Evolutionary conservation across 2,329 filamentous ascomycete genomes (phyloP).

Genomic region (Leptographium galeiforme): DNA sequence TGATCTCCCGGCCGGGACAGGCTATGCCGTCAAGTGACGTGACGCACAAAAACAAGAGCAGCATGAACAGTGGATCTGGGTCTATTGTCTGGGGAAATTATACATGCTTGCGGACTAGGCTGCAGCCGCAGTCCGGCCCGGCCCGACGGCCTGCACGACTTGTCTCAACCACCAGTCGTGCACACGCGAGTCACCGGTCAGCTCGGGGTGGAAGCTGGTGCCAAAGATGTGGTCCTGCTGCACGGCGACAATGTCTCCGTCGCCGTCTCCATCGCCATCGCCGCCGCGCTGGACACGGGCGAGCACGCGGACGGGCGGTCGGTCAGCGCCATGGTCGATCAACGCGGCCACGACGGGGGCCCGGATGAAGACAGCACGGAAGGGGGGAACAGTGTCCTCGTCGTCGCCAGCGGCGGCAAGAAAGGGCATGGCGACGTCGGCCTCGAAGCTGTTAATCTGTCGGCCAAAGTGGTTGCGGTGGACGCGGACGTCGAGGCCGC

Average conservation of each 20-base stretch:
- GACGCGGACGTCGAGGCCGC: constrained; percentile 79
- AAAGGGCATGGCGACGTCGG: constrained; percentile 60
- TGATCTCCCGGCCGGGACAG: too few species aligned
- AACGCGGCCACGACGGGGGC: constrained; percentile 74
- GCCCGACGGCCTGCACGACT: constrained; percentile 24
- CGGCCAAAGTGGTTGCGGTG: constrained; percentile 92
- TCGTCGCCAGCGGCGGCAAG: constrained; percentile 23
- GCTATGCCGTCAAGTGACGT: too few species aligned
- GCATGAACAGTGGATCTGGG: too few species aligned
- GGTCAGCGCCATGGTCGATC: constrained; percentile 27
- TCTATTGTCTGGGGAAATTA: too few species aligned
- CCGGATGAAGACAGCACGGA: constrained; percentile 81
- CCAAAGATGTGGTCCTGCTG: constrained; percentile 84
- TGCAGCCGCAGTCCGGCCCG: too few species aligned
- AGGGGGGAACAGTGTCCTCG: constrained; percentile 25
- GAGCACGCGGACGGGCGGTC: constrained; percentile 31
- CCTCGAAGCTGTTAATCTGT: constrained; percentile 84
- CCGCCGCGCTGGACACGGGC: constrained; percentile 27
- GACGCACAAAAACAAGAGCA: too few species aligned
- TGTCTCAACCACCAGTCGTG: constrained; percentile 87
- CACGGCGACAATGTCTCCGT: constrained; percentile 75
- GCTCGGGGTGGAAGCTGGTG: constrained; percentile 89
- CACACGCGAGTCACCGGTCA: constrained; percentile 78
- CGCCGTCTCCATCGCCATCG: constrained; percentile 12
- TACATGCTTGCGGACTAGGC: too few species aligned